Evolutionary conservation across 2,329 filamentous ascomycete species (phyloP).

Genomic region (Exophiala lecanii-corni): DNA sequence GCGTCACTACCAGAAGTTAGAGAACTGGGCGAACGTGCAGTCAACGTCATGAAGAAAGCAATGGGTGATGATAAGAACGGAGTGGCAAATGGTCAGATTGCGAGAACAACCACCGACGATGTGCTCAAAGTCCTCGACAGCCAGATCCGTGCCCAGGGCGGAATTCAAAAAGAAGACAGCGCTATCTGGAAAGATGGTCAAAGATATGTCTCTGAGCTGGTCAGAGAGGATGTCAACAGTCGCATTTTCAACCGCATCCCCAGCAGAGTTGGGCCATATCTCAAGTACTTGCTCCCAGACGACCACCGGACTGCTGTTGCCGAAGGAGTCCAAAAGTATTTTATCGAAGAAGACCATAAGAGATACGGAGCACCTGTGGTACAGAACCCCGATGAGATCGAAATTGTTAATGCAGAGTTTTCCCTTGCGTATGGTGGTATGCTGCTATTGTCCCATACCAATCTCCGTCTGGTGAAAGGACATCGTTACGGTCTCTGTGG

Average conservation of each 20-base stretch:
- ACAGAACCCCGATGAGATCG: slow-evolving; percentile 85
- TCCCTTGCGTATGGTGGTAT: slow-evolving; percentile 97
- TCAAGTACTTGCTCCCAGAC: slow-evolving; percentile 64
- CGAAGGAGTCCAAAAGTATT: slow-evolving; percentile 70
- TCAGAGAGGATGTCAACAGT: slow-evolving; percentile 81
- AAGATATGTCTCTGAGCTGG: slow-evolving; percentile 74
- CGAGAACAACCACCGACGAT: slow-evolving; percentile 66
- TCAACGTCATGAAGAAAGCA: slow-evolving; percentile 85
- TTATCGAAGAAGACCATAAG: slow-evolving; percentile 77
- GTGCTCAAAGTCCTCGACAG: slow-evolving; percentile 70
- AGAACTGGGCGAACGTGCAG: slow-evolving; percentile 75
- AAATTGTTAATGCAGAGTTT: slow-evolving; percentile 97
- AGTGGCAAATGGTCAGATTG: slow-evolving; percentile 52
- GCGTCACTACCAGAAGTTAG: slow-evolving; percentile 93
- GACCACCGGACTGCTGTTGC: slow-evolving; percentile 62
- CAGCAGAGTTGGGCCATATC: slow-evolving; percentile 66
- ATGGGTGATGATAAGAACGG: slow-evolving; percentile 70
- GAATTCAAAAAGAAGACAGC: slow-evolving; percentile 57
- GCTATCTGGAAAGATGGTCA: slow-evolving; percentile 63
- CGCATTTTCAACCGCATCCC: slow-evolving; percentile 71
- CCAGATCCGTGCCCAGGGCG: slow-evolving; percentile 67
- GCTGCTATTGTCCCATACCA: slow-evolving; percentile 93
- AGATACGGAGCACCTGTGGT: slow-evolving; percentile 80
- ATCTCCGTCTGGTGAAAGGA: slow-evolving; percentile 87
- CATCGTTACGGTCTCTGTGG: slow-evolving; percentile 96